Percentiles rank a stretch among this genome's conserved stretches.
These are phyloP conservation scores for Bryoerythrophyllum caledonicum DNA, from an alignment of 225 moss, liverwort and hornwort genomes.

Conservation along the genomic window DNA sequence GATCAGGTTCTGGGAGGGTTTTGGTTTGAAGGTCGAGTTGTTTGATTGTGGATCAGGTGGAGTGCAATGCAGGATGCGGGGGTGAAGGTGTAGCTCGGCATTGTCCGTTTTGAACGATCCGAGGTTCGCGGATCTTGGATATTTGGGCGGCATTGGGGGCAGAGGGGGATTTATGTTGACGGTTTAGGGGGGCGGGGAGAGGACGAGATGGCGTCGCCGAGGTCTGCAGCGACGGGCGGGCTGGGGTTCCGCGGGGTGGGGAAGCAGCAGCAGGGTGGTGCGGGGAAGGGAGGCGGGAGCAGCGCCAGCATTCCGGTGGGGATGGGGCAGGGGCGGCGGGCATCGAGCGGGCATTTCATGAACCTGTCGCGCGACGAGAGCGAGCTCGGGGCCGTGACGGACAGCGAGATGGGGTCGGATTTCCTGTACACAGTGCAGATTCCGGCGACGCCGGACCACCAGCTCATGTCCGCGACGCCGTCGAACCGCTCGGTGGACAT, in stretches of 20 bases:
- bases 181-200: constrained; percentile 1
- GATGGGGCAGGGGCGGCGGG: constrained; percentile 41
- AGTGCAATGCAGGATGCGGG: constrained; percentile 12
- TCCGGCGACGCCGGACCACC: constrained; percentile 84
- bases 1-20: neutral
- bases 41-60: constrained; percentile 12
- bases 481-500: constrained; percentile 40
- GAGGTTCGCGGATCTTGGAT: constrained; percentile 34
- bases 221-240: constrained; percentile 49
- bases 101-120: constrained; percentile 12
- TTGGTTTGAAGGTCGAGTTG: neutral
- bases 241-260: constrained; percentile 46
- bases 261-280: constrained; percentile 18
- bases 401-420: constrained; percentile 76
- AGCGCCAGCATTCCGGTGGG: constrained; percentile 33
- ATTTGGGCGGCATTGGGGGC: neutral
- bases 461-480: constrained; percentile 66
- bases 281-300: constrained; percentile 31
- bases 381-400: constrained; percentile 54
- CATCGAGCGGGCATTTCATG: constrained; percentile 66
- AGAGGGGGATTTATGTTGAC: constrained; percentile 31
- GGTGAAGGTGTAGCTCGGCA: constrained; percentile 14
- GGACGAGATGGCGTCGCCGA: constrained; percentile 46
- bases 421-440: constrained; percentile 87
- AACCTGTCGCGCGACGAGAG: constrained; percentile 73